Evolutionary conservation across 345 rosid genomes (phyloP), one percentile per base, ranked within the genome.

Genomic region (Gossypium turneri): DNA sequence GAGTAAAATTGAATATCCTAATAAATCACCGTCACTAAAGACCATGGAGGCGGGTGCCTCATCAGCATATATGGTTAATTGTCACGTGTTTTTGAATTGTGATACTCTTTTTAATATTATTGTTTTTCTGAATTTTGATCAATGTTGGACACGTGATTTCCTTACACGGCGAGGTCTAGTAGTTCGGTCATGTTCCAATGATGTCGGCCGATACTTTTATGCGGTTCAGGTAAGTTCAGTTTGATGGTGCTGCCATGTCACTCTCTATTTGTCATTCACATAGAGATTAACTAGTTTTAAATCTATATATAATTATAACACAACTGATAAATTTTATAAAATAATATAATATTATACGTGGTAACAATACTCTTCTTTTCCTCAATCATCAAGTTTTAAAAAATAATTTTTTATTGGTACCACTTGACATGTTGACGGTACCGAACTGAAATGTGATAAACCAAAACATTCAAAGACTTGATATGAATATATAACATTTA

Each of bases 391-490:
- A 29, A 29, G 1, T 29, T 29, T 27, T 29, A 3, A 29, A 29
- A 29, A 29, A 29, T 3, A 29, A 0, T 3, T 3, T 3, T 0
- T 29, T 29, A 29, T 29, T 29, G 0, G 34, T 29, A 0, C 0
- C 5, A 29, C 5, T 0, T 29, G 5, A 0, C 5, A 29, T 5
- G 5, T 29, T 29, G 0, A 0, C 0, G 1, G 1, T 29, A 29
- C 0, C 0, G 0, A 1, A 29, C 1, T 3, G 1, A 29, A 0
- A 0, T 3, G 34, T 29, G 34, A 29, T 29, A 29, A 29, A 29
- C 1, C 1, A 29, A 29, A 29, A 29, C 5, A 29, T 29, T 29
- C 5, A 29, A 29, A 29, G 0, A 29, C 1, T 29, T 29, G 4
- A 29, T 3, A 29, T 3, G 1, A 29, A 29, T 3, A 4, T 29